A percentile compares a stretch with the other conserved stretches of the same genome.
phyloP scores from a whole-genome alignment of 1,284 basidiomycete genomes.

The Ganoderma multipileum region DNA sequence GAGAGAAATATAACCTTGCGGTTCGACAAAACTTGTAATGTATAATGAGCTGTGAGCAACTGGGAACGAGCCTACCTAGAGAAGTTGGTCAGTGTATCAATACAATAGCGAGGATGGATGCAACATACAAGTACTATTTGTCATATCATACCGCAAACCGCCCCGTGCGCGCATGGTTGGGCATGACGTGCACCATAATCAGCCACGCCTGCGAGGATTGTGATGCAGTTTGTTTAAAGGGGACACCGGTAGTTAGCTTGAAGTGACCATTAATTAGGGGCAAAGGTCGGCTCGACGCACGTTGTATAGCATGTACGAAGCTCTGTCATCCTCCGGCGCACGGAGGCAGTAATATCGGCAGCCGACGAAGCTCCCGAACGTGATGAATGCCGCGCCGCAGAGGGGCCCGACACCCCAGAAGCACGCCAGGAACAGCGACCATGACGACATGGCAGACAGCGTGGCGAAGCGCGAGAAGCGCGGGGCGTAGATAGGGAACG shows the following conservation, averaged over 20 bases:
- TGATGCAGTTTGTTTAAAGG: too few species aligned
- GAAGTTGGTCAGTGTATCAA: too few species aligned
- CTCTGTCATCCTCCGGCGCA: constrained; percentile 29
- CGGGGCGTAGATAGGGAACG: constrained; percentile 44
- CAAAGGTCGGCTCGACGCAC: constrained; percentile 32
- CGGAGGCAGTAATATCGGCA: constrained; percentile 34
- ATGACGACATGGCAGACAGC: constrained; percentile 34
- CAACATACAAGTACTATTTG: too few species aligned
- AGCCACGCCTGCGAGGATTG: constrained; percentile 12
- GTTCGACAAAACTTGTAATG: too few species aligned
- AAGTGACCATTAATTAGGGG: too few species aligned
- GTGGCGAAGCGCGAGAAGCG: constrained; percentile 37
- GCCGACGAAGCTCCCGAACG: constrained; percentile 37
- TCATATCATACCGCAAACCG: constrained; percentile 3
- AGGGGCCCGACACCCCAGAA: constrained; percentile 34
- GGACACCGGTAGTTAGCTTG: too few species aligned
- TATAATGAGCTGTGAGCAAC: too few species aligned
- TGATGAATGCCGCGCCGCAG: constrained; percentile 28
- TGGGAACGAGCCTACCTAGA: too few species aligned
- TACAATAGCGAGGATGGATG: too few species aligned
- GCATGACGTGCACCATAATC: constrained; percentile 9
- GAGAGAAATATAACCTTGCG: too few species aligned
- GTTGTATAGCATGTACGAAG: constrained; percentile 38
- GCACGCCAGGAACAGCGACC: constrained; percentile 38
- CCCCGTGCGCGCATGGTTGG: constrained; percentile 7